Base-by-base conservation (phyloP, 2,329 filamentous ascomycete species). In the Talaromyces sp. region DNA sequence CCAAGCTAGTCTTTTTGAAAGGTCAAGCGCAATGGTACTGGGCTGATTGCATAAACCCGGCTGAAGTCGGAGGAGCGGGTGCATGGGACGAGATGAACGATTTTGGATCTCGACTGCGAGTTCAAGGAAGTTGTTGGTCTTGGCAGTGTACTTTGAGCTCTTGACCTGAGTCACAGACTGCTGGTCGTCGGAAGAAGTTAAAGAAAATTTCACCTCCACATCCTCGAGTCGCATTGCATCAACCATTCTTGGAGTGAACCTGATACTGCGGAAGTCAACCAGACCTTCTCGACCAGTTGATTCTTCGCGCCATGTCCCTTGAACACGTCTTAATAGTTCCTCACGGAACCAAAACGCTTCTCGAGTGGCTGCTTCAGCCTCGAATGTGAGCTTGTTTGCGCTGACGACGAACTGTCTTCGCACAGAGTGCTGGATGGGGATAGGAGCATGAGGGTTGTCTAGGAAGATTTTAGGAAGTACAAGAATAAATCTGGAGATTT, bases 311-410 rank as follows among this genome's bases (percentile, higher is more conserved):
- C 92, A 97, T 0, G 80, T 83, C 0, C 87, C 91, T 25, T 80
- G 80, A 9, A 96, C 75, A 41, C 80, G 79, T 60, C 88, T 86
- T 2, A 97, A 80, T 1, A 97, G 81, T 67, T 84, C 85, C 70
- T 96, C 89, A 15, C 91, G 84, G 71, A 91, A 96, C 92, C 92
- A 97, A 70, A 97, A 97, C 0, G 87, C 85, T 74, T 96, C 91
- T 53, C 92, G 81, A 60, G 82, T 88, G 11, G 85, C 83, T 35
- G 89, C 84, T 74, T 97, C 92, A 43, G 82, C 83, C 63, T 94
- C 90, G 0, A 90, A 89, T 0, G 88, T 87, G 57, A 92, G 84
- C 65, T 89, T 89, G 68, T 84, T 86, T 15, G 86, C 84, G 72
- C 89, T 94, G 43, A 96, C 89, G 31, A 97, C 89, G 66, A 96